Conservation (phyloP, 2,329 filamentous ascomycete species). For the Fusarium subglutinans region DNA sequence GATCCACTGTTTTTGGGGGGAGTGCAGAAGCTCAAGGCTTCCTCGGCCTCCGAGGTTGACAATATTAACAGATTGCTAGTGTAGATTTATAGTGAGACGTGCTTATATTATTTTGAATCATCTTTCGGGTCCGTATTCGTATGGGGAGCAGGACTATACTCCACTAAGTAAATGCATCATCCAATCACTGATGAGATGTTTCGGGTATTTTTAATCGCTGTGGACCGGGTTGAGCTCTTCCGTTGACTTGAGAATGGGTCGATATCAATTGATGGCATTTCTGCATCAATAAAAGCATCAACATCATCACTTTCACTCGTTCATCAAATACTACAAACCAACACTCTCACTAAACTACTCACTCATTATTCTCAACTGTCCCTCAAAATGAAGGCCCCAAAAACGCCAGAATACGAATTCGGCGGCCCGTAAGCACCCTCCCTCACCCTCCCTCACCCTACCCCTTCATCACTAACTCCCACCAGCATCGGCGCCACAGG, state of each 20-base stretch:
- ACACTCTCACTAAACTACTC: not conserved
- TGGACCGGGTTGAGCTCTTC: constrained; percentile 31
- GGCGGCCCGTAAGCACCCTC: constrained; percentile 45
- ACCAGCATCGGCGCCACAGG: constrained; percentile 74
- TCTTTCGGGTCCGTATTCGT: constrained; percentile 14
- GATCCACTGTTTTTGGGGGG: not conserved
- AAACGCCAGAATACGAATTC: constrained; percentile 43
- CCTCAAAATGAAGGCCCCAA: constrained; percentile 14
- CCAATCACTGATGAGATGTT: not conserved
- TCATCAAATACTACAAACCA: no score
- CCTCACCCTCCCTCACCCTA: fast-evolving
- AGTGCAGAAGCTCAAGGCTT: not conserved
- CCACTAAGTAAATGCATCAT: fast-evolving
- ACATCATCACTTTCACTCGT: not conserved
- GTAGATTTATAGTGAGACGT: fast-evolving
- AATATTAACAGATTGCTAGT: not conserved
- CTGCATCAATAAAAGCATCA: not conserved
- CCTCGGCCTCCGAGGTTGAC: not conserved
- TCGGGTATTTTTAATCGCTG: not conserved
- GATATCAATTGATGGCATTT: constrained; percentile 6
- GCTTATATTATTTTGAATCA: fast-evolving
- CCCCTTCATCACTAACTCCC: not conserved
- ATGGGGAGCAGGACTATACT: not conserved
- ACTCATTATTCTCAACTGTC: not conserved
- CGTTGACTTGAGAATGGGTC: constrained; percentile 30